Base-by-base conservation (phyloP, 345 rosid species). In the Erysimum cheiranthoides region DNA sequence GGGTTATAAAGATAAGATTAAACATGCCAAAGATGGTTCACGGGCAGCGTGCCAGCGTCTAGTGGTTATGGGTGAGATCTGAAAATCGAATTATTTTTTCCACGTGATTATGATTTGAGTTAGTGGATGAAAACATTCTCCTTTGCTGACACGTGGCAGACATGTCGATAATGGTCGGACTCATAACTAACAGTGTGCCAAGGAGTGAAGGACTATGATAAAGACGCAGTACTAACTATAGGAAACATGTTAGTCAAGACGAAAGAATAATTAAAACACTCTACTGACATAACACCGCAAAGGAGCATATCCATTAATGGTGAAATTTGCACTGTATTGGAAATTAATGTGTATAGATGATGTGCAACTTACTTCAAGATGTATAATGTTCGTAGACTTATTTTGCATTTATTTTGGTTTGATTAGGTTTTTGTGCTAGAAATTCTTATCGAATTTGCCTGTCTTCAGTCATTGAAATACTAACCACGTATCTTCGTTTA, bases 21-120 rank as follows among this genome's bases (percentile, higher is more conserved):
- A 38, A 67, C 28, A 59, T 67, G 78, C 59, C 73, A 75, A 67
- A 59, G 25, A 38, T 36, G 34, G 43, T 47, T 66, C 78, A 75
- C 78, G 73, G 68, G 52, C 6, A 32, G 17, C 17, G 49, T 43
- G n/a, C n/a, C 25, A 21, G 25, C 25, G 25, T 13, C 63, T 45
- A n/a, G 66, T 73, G 58, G 65, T 3, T 53, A 36, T 30, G 35
- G 52, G 6, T 28, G 68, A 58, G 52, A 66, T 66, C 67, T 66
- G 57, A 49, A 56, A 45, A 47, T 47, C 61, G 30, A 66, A 47
- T 74, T 57, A 66, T 73, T 59, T 45, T 8, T 27, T 67, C 60
- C 50, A 74, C 28, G 42, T 57, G 32, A 66, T 56, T 32, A 66
- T 6, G 36, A 43, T 57, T 36, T 43, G 11, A 34, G 5, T 58